Evolutionary conservation across 2,329 filamentous ascomycete species (phyloP).

Genomic region (Penicillium occitanis): DNA sequence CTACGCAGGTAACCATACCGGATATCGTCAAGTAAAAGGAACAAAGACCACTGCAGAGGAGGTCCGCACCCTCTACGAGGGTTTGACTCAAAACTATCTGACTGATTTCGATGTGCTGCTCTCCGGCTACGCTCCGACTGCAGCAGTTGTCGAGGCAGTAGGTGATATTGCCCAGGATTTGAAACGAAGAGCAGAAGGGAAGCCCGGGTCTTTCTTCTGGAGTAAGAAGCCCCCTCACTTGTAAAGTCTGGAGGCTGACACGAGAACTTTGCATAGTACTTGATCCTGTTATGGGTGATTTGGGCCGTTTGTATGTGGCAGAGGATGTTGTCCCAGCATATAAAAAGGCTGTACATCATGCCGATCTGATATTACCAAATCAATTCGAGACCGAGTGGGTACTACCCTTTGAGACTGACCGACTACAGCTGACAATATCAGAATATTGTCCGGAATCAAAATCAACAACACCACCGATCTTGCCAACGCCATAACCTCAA

Average conservation of each 20-base stretch:
- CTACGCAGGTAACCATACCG: constrained; percentile 81
- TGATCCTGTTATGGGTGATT: constrained; percentile 98
- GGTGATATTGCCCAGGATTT: constrained; percentile 81
- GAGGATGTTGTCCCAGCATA: constrained; percentile 91
- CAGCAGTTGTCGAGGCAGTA: constrained; percentile 77
- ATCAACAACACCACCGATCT: constrained; percentile 75
- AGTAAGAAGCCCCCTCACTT: constrained; percentile 40
- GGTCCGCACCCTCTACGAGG: constrained; percentile 79
- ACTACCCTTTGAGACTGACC: background rate
- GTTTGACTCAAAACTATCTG: constrained; percentile 78
- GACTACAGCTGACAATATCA: constrained; percentile 37
- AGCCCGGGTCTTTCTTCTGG: constrained; percentile 87
- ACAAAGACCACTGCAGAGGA: constrained; percentile 78
- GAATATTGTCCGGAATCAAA: constrained; percentile 78
- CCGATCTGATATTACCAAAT: constrained; percentile 91
- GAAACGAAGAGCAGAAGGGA: constrained; percentile 61
- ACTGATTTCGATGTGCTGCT: constrained; percentile 92
- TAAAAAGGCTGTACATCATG: constrained; percentile 72
- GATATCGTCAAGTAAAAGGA: constrained; percentile 84
- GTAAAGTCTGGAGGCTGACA: background rate
- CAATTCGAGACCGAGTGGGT: constrained; percentile 93
- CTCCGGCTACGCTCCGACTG: constrained; percentile 90
- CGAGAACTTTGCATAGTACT: constrained; percentile 57
- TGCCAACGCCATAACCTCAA: constrained; percentile 68
- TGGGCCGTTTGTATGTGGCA: constrained; percentile 85